Percentiles rank a stretch among this genome's conserved stretches.
These are phyloP conservation scores for Emmonsia crescens DNA, from an alignment of 2,329 filamentous ascomycete species.

Conservation along the genomic window DNA sequence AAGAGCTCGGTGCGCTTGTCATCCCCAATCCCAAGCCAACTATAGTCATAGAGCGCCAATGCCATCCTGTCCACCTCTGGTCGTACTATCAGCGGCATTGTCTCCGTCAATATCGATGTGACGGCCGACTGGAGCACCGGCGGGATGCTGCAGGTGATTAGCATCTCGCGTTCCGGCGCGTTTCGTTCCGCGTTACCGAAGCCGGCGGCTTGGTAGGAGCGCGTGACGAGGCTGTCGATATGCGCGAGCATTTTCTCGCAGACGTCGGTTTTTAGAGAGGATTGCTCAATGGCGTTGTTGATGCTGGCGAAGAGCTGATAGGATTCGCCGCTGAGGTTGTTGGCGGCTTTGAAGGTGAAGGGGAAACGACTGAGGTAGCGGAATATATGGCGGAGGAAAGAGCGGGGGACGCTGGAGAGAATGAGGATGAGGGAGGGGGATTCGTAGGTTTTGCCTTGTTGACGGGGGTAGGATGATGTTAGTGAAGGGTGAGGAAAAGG, in stretches of 20 bases:
- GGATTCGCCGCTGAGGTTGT: conserved; percentile 28
- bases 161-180: conserved; percentile 42
- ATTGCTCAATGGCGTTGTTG: conserved; percentile 41
- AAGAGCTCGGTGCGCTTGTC: conserved; percentile 49
- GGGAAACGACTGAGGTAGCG: conserved; percentile 51
- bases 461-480: conserved; percentile 20
- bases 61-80: conserved; percentile 53
- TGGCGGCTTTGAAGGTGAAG: conserved; percentile 31
- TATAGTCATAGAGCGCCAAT: conserved; percentile 63
- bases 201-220: conserved; percentile 42
- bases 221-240: conserved; percentile 54
- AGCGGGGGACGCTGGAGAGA: conserved; percentile 62
- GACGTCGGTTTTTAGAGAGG: conserved; percentile 48
- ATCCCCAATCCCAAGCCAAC: conserved; percentile 55
- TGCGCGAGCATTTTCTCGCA: conserved; percentile 55
- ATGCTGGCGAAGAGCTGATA: conserved; percentile 42
- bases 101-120: conserved; percentile 37
- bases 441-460: conserved; percentile 16
- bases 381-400: conserved; percentile 59
- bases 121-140: conserved; percentile 41
- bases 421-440: conserved; percentile 45
- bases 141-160: conserved; percentile 43
- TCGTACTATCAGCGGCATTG: conserved; percentile 46
- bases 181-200: conserved; percentile 37
- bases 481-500: conserved; percentile 5